A percentile compares a stretch with the other conserved stretches of the same genome.
Evolutionary conservation across 345 rosid species (phyloP).

Genomic region (Syzygium oleosum): DNA sequence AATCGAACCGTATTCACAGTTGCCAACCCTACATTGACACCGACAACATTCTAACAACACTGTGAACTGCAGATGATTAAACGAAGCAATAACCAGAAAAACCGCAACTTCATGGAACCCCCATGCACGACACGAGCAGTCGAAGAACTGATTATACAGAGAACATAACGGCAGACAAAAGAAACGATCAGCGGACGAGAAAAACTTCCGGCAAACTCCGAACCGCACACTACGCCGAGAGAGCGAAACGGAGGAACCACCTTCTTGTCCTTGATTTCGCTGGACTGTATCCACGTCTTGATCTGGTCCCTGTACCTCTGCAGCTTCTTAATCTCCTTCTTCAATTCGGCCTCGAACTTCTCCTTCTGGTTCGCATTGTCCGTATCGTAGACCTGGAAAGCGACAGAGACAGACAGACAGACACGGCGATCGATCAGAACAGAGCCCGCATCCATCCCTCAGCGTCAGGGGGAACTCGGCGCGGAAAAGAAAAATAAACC

Average conservation of each 20-base stretch:
- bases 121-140: neutral
- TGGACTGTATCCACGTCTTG: constrained; percentile 97
- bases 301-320: constrained; percentile 99
- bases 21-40: neutral
- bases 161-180: neutral
- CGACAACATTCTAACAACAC: neutral
- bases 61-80: neutral
- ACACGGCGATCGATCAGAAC: neutral
- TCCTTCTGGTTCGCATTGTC: constrained; percentile 96
- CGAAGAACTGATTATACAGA: neutral
- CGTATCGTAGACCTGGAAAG: constrained; percentile 76
- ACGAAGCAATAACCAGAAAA: neutral
- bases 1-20: neutral
- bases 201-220: neutral
- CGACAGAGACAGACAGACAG: neutral
- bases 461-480: neutral
- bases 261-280: constrained; percentile 96
- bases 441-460: neutral
- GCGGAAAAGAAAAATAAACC: no score
- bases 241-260: constrained; percentile 16
- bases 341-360: constrained; percentile 95
- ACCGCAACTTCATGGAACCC: neutral
- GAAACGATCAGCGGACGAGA: neutral
- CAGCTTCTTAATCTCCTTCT: constrained; percentile 97
- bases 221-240: neutral